Conservation (phyloP, 768 basidiomycete genomes). For the Calocybe cyanea region DNA sequence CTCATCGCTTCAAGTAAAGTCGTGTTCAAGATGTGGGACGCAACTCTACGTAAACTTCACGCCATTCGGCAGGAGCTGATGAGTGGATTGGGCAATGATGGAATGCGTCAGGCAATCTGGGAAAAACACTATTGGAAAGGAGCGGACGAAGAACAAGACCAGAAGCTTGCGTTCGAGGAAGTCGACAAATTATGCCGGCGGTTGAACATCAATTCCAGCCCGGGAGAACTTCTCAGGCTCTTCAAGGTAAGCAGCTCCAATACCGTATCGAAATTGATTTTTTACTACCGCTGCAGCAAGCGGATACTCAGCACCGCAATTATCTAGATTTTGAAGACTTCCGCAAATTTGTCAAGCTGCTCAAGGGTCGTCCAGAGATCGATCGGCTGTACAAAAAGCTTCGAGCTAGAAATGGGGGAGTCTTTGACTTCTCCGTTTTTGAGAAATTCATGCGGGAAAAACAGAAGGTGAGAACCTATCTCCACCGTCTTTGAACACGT, state of each 20-base stretch:
- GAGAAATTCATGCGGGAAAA: slow-evolving; percentile 42
- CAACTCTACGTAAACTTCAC: slow-evolving; percentile 63
- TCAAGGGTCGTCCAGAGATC: slow-evolving; percentile 83
- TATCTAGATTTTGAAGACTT: slow-evolving; percentile 83
- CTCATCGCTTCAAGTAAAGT: slow-evolving; percentile 67
- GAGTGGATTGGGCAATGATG: slow-evolving; percentile 65
- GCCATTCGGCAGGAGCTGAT: slow-evolving; percentile 71
- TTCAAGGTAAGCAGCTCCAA: slow-evolving; percentile 51
- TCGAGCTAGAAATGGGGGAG: slow-evolving; percentile 23
- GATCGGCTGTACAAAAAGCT: slow-evolving; percentile 56
- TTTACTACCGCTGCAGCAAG: slow-evolving; percentile 49
- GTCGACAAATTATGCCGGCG: slow-evolving; percentile 69
- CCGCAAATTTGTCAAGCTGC: slow-evolving; percentile 75
- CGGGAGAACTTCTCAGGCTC: slow-evolving; percentile 52
- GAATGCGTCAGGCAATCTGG: slow-evolving; percentile 74
- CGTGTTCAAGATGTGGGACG: slow-evolving; percentile 51
- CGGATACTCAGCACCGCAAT: slow-evolving; percentile 50
- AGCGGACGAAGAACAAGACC: slow-evolving; percentile 58
- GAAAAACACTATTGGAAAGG: slow-evolving; percentile 83
- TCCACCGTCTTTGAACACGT: not conserved
- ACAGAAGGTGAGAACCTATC: slow-evolving; percentile 34
- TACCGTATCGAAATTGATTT: slow-evolving; percentile 1
- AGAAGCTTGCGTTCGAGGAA: slow-evolving; percentile 68
- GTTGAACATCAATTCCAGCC: slow-evolving; percentile 63
- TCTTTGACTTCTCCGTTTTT: slow-evolving; percentile 40